These are phyloP conservation scores for Phlegmacium glaucopus DNA, from an alignment of 768 basidiomycete genomes.

Conservation along the genomic window DNA sequence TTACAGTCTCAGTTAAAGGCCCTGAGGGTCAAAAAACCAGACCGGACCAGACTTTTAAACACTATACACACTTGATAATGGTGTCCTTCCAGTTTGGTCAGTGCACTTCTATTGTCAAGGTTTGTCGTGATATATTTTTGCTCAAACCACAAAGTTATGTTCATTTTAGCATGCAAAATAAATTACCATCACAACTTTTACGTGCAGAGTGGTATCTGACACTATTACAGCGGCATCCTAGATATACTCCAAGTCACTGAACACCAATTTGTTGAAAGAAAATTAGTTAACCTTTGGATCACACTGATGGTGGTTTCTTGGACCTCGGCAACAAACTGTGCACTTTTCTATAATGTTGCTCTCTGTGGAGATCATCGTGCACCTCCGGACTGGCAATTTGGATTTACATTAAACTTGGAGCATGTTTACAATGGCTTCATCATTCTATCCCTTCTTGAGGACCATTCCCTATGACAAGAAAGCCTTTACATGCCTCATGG, in stretches of 20 bases:
- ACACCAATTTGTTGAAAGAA: constrained; percentile 13
- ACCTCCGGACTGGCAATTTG: constrained; percentile 1
- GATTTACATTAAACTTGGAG: background rate
- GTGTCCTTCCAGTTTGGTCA: background rate
- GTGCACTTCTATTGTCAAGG: background rate
- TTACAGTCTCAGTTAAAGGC: too few species aligned
- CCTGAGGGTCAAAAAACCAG: too few species aligned
- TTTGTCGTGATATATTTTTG: background rate
- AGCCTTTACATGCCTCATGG: constrained; percentile 1
- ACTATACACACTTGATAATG: background rate
- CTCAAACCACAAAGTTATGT: background rate
- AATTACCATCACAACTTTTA: background rate
- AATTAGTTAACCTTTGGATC: constrained; percentile 11
- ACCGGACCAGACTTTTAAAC: too few species aligned
- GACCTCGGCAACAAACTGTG: constrained; percentile 11
- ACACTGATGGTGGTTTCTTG: constrained; percentile 8
- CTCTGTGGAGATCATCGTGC: background rate
- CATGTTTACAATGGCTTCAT: constrained; percentile 1
- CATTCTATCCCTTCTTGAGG: too few species aligned
- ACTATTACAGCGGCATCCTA: background rate
- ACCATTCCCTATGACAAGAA: background rate
- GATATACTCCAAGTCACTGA: constrained; percentile 3
- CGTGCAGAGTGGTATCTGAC: background rate
- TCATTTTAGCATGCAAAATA: background rate
- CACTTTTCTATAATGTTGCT: background rate